Percentiles rank a stretch among this genome's conserved stretches.
These are phyloP conservation scores for Suillus hirtellus DNA, from an alignment of 768 basidiomycete genomes.

Conservation along the genomic window DNA sequence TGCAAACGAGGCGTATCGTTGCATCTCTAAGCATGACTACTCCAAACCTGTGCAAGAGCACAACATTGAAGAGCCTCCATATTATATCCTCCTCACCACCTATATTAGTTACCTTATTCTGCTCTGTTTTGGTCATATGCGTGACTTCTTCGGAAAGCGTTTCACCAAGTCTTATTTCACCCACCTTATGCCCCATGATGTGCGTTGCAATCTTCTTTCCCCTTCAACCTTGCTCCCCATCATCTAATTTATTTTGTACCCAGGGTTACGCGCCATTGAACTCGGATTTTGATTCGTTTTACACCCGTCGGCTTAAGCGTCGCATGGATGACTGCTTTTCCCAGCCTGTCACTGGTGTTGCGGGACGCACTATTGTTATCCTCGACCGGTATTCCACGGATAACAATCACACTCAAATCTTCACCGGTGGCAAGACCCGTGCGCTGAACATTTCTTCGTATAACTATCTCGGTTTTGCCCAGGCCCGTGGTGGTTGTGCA, in stretches of 20 bases:
- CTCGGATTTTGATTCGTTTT: conserved; percentile 99
- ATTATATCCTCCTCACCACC: conserved; percentile 88
- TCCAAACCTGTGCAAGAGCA: conserved; percentile 48
- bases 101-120: conserved; percentile 94
- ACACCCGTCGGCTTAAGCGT: conserved; percentile 91
- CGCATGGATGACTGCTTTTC: conserved; percentile 97
- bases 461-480: conserved; percentile 98
- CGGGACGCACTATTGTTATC: conserved; percentile 87
- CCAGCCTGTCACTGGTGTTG: conserved; percentile 90
- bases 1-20: conserved; percentile 72
- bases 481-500: conserved; percentile 88
- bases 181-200: conserved; percentile 82
- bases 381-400: conserved; percentile 84
- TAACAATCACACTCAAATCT: conserved; percentile 74
- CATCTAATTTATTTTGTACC: conserved; percentile 7
- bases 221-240: neutral
- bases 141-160: conserved; percentile 94
- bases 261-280: conserved; percentile 97
- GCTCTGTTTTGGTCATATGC: conserved; percentile 87
- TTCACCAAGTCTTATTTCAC: conserved; percentile 66
- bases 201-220: conserved; percentile 44
- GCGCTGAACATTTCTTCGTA: conserved; percentile 97
- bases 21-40: conserved; percentile 59
- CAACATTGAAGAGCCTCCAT: conserved; percentile 83
- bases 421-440: conserved; percentile 81